Evolutionary conservation across 2,329 filamentous ascomycete species (phyloP).

Genomic region (Hymenoscyphus repandus): DNA sequence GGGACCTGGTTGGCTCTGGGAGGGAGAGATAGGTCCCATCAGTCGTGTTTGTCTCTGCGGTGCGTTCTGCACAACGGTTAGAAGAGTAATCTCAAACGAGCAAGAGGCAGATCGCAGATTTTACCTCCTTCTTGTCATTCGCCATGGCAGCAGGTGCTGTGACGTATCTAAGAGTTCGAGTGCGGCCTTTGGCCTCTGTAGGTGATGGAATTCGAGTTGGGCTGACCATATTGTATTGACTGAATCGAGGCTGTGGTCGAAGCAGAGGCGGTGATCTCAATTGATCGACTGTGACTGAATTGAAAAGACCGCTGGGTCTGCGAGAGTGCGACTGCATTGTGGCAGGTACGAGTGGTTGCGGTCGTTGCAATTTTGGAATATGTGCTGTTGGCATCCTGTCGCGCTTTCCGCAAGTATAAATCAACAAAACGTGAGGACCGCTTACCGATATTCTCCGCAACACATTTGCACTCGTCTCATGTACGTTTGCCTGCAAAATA

Average conservation of each 20-base stretch:
- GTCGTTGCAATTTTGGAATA: not conserved
- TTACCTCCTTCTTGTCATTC: constrained; percentile 17
- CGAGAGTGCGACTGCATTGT: not conserved
- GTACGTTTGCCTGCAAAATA: too few relatives aligned
- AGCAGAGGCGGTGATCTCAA: constrained; percentile 3
- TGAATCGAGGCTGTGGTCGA: not conserved
- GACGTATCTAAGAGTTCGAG: constrained; percentile 11
- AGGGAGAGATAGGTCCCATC: constrained; percentile 15
- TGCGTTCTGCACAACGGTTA: constrained; percentile 10
- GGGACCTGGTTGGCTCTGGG: constrained; percentile 5
- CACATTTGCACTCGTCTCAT: too few relatives aligned
- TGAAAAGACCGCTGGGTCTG: not conserved
- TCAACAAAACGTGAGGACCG: too few relatives aligned
- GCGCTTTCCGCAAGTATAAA: too few relatives aligned
- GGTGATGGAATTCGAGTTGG: constrained; percentile 6
- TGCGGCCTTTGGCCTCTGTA: constrained; percentile 6
- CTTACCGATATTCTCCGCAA: too few relatives aligned
- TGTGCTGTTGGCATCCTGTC: too few relatives aligned
- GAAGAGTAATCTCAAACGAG: not conserved
- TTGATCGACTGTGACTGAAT: constrained; percentile 3
- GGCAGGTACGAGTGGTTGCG: not conserved
- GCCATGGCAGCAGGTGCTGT: constrained; percentile 11
- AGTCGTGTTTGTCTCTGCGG: constrained; percentile 9
- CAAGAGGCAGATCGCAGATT: not conserved
- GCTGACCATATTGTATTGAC: not conserved